Base-by-base conservation (phyloP, 2,329 filamentous ascomycete genomes). In the Trichoderma polysporum region DNA sequence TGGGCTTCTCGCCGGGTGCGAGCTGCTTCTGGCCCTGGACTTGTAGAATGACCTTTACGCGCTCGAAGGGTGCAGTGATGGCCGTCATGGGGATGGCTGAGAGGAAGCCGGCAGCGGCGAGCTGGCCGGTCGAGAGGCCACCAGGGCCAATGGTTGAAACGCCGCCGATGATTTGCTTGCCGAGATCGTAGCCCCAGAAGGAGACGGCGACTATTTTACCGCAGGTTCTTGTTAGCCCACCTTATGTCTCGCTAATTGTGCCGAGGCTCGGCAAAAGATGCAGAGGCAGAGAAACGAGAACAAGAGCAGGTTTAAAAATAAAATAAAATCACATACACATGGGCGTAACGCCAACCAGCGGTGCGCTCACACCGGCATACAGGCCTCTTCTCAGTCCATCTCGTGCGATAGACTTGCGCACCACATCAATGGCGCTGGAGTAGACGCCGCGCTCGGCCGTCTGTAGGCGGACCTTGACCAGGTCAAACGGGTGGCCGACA, bases 1-100 rank as follows among this genome's bases (percentile, higher is more conserved):
- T 93, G 17, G 93, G 94, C 80, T 97, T 96, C 82, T 97, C 91
- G 75, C 94, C 94, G 0, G 94, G 92, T 0, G 89, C 88, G 47
- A 95, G 89, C 79, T 92, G 87, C 81, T 94, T 93, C 80, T 97
- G 93, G 75, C 93, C 94, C 81, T 98, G 95, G 72, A 98, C 96
- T 80, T 99, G 95, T 1, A 99, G 90, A 70, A 99, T 93, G 66
- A 99, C 94, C 82, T 99, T 99, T 73, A 99, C 93, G 75, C 95
- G 94, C 85, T 99, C 95, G 78, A 99, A 98, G 69, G 95, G 95
- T 4, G 95, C 95, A n/a, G 95, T 98, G 82, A 99, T 97, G 79
- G 92, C 81, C 4, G 95, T 99, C 93, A 97, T 97, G 75, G 95
- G 95, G 68, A 99, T 91, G 69, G 95, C 95, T 76, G 92, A 97